Percentiles rank a stretch among this genome's conserved stretches.
These are phyloP conservation scores for Handroanthus guayacan DNA, from an alignment of 257 asterid genomes.

Conservation along the genomic window DNA sequence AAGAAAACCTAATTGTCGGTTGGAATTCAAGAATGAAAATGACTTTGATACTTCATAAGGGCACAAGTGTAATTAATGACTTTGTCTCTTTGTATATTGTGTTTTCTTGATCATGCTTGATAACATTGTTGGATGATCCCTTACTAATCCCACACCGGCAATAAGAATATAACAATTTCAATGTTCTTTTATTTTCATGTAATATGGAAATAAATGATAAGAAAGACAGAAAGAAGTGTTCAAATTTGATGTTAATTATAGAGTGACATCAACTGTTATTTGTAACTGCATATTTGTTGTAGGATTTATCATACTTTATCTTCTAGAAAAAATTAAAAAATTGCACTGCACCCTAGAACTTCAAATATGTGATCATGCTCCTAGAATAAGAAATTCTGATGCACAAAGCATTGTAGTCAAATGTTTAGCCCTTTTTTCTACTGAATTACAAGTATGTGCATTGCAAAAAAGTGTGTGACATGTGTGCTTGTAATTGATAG, in stretches of 20 bases:
- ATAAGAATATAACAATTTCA: neutral
- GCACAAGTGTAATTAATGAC: slow-evolving; percentile 31
- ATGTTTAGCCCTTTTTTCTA: too few relatives aligned
- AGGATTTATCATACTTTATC: too few relatives aligned
- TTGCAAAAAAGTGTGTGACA: too few relatives aligned
- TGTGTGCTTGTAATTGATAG: too few relatives aligned
- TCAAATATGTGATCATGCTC: too few relatives aligned
- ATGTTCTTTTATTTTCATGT: neutral
- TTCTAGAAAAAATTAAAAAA: too few relatives aligned
- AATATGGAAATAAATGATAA: neutral
- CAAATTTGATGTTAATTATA: neutral
- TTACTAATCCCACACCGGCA: too few relatives aligned
- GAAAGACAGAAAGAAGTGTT: neutral
- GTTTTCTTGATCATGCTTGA: neutral
- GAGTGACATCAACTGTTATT: neutral
- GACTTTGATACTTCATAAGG: slow-evolving; percentile 32
- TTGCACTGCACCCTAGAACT: too few relatives aligned
- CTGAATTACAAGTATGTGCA: too few relatives aligned
- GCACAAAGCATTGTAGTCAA: too few relatives aligned
- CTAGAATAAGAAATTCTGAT: too few relatives aligned
- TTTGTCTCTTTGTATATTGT: slow-evolving; percentile 7
- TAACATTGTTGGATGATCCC: neutral
- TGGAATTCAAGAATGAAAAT: slow-evolving; percentile 32
- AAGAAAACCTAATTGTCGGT: slow-evolving; percentile 53
- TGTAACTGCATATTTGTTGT: too few relatives aligned